phyloP scores from a whole-genome alignment of 805 yeast species.

The Metschnikowia continentalis region DNA sequence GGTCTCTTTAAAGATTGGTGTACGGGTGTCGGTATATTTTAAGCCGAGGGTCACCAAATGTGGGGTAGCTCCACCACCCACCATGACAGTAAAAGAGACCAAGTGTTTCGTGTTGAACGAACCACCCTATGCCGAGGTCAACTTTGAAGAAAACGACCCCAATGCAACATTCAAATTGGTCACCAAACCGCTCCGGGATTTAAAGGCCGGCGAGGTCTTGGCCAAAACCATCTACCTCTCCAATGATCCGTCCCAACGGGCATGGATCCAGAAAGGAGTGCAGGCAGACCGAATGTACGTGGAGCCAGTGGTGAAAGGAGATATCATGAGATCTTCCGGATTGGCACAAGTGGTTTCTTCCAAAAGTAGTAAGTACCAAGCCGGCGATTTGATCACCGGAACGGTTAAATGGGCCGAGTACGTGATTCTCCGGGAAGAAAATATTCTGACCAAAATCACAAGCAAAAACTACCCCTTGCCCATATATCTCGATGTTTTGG shows the following conservation, averaged over 20 bases:
- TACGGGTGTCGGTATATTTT: not conserved
- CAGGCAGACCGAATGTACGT: constrained; percentile 6
- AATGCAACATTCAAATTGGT: constrained; percentile 27
- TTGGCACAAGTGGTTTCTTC: constrained; percentile 47
- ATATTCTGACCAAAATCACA: constrained; percentile 23
- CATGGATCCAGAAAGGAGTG: constrained; percentile 38
- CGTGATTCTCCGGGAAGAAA: constrained; percentile 25
- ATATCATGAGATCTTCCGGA: constrained; percentile 44
- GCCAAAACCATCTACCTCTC: constrained; percentile 45
- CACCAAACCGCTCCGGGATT: constrained; percentile 3
- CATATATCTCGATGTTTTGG: constrained; percentile 39
- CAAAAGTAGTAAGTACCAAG: constrained; percentile 32
- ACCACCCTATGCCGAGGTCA: constrained; percentile 12
- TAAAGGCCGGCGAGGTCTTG: constrained; percentile 39
- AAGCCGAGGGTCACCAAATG: not conserved
- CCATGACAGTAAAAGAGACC: not conserved
- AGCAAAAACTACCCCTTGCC: constrained; percentile 4
- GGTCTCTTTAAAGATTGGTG: not conserved
- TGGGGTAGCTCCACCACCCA: not conserved
- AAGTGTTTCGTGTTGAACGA: constrained; percentile 3
- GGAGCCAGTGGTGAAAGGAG: constrained; percentile 27
- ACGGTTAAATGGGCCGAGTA: constrained; percentile 46
- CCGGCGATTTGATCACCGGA: constrained; percentile 42
- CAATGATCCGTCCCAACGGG: constrained; percentile 59
- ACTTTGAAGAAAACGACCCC: constrained; percentile 16